These are phyloP conservation scores for Potentilla sterilis DNA, from an alignment of 306 rosid species.

Conservation along the genomic window DNA sequence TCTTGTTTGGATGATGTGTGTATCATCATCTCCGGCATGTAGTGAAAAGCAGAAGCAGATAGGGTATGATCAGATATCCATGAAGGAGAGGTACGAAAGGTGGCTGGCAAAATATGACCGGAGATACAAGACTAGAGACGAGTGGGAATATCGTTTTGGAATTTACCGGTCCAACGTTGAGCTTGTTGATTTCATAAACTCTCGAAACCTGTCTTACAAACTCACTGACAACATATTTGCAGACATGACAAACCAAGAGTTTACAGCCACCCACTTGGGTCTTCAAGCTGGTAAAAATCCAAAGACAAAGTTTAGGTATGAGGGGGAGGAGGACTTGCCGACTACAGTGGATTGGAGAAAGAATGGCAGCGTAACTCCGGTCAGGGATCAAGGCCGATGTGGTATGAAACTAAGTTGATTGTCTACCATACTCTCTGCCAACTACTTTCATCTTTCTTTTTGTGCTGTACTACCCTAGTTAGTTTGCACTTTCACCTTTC, in stretches of 20 bases:
- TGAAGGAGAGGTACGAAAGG: slow-evolving; percentile 48
- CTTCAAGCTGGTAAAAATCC: not conserved
- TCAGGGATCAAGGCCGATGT: slow-evolving; percentile 73
- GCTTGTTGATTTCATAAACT: slow-evolving; percentile 49
- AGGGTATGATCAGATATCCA: slow-evolving; percentile 16
- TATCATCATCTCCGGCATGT: slow-evolving; percentile 30
- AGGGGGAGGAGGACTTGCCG: slow-evolving; percentile 27
- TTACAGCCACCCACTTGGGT: slow-evolving; percentile 41
- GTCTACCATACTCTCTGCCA: not conserved
- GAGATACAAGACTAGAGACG: slow-evolving; percentile 37
- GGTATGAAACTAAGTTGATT: slow-evolving; percentile 40
- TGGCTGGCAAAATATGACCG: slow-evolving; percentile 44
- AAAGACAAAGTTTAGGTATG: slow-evolving; percentile 33
- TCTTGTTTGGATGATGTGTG: slow-evolving; percentile 34
- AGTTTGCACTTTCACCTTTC: not conserved
- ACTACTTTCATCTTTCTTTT: not conserved
- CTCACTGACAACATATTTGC: slow-evolving; percentile 62
- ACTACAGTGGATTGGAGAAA: slow-evolving; percentile 64
- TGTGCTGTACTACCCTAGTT: not conserved
- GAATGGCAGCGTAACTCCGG: slow-evolving; percentile 50
- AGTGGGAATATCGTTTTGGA: slow-evolving; percentile 47
- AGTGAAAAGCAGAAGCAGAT: slow-evolving; percentile 17
- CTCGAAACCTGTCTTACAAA: slow-evolving; percentile 53
- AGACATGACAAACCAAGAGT: slow-evolving; percentile 63
- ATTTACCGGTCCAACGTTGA: slow-evolving; percentile 51